These are phyloP conservation scores for Colletotrichum sp. DNA, from an alignment of 2,329 filamentous ascomycete species.

Conservation along the genomic window DNA sequence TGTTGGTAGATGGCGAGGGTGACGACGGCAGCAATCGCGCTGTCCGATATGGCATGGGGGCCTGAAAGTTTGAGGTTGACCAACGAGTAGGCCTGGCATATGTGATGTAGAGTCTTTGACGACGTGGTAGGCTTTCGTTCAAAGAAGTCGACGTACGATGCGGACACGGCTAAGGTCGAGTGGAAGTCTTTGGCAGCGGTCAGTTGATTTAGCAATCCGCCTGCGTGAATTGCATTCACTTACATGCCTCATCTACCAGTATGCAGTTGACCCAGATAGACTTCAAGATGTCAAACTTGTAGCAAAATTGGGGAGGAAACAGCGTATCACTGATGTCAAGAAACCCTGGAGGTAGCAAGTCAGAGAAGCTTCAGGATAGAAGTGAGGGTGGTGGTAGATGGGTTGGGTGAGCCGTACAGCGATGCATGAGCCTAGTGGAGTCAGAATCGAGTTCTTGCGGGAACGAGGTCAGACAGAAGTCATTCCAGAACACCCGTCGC, in stretches of 20 bases:
- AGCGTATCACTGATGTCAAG: not conserved
- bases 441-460: not conserved
- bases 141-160: not conserved
- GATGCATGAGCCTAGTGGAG: not conserved
- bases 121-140: not conserved
- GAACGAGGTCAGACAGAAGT: not conserved
- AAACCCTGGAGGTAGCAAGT: not conserved
- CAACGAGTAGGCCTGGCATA: not conserved
- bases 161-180: not conserved
- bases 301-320: not conserved
- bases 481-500: slow-evolving; percentile 3
- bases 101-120: not conserved
- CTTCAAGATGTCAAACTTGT: not conserved
- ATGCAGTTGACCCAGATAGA: not conserved
- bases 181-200: not conserved
- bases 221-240: not conserved
- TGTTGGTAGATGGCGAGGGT: slow-evolving; percentile 1
- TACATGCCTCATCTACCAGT: not conserved
- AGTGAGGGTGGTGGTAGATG: not conserved
- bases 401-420: not conserved
- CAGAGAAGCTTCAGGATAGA: not conserved
- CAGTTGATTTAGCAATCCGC: not conserved
- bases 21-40: not conserved
- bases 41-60: not conserved
- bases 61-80: not conserved